These are phyloP conservation scores for Pouteria campechiana DNA, from an alignment of 179 eudicot genomes.

Conservation along the genomic window DNA sequence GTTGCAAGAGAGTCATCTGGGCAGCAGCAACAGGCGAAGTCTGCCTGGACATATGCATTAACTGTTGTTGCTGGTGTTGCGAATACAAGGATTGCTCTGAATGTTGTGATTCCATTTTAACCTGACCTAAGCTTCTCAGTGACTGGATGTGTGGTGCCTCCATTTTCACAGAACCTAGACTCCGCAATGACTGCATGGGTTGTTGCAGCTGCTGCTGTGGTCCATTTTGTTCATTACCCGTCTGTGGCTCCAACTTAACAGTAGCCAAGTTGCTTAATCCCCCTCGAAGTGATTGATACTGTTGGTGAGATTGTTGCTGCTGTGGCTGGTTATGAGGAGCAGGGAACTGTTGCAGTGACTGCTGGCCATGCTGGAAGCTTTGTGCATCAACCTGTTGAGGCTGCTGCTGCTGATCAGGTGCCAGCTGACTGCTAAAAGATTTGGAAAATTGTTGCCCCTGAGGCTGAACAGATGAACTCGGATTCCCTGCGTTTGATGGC, in stretches of 20 bases:
- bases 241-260: slow-evolving; percentile 66
- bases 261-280: slow-evolving; percentile 46
- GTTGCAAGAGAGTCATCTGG: slow-evolving; percentile 61
- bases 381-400: slow-evolving; percentile 50
- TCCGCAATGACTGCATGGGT: slow-evolving; percentile 53
- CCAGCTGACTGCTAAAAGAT: slow-evolving; percentile 40
- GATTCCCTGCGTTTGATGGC: slow-evolving; percentile 30
- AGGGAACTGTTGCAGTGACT: slow-evolving; percentile 39
- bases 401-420: slow-evolving; percentile 53
- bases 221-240: slow-evolving; percentile 38
- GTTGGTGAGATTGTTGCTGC: slow-evolving; percentile 33
- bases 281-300: slow-evolving; percentile 45
- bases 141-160: slow-evolving; percentile 51
- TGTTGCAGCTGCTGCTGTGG: slow-evolving; percentile 39
- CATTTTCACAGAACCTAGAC: slow-evolving; percentile 46
- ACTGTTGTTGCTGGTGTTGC: slow-evolving; percentile 53
- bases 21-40: slow-evolving; percentile 64
- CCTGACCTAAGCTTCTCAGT: slow-evolving; percentile 37
- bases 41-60: slow-evolving; percentile 63
- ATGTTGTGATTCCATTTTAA: slow-evolving; percentile 72
- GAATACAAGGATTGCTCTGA: slow-evolving; percentile 63
- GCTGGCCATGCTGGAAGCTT: slow-evolving; percentile 57
- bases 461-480: slow-evolving; percentile 45
- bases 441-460: slow-evolving; percentile 61
- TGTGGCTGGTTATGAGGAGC: slow-evolving; percentile 32